Evolutionary conservation across 139 green algal species (phyloP), one percentile per base, ranked within the genome.

Genomic region (Chara braunii): DNA sequence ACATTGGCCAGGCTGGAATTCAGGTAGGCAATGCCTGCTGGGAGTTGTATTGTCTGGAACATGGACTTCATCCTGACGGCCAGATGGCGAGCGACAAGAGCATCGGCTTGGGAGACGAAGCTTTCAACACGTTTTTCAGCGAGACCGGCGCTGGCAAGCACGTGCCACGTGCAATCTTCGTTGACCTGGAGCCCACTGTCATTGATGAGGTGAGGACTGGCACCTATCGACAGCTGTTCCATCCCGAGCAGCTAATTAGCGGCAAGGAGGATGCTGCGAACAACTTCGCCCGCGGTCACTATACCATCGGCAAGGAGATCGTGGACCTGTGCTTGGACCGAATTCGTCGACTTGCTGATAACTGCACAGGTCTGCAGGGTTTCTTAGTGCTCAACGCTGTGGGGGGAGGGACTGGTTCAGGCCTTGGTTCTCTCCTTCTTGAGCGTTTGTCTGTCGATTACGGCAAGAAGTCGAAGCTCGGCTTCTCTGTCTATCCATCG

Each of bases 391-490:
- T 84, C 78, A 83, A 83, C 57, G 64, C 78, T 65, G 76, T 83
- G 35, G 78, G 78, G 54, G 78, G 78, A 62, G 78, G 78, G 34
- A 84, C 78, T 48, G 78, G 78, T 43, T 85, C 78, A n/a, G 78
- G 78, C 57, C 77, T 84, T 31, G 78, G 78, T 2, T 84, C 78
- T 11, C 64, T 84, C 18, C 77, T 84, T 43, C 64, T 84, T 34
- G 78, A 84, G 62, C 68, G 78, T 22, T 68, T 84, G 75, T 94
- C 85, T 33, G 92, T 97, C 1, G 92, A 98, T 85, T 98, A 99
- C 70, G 92, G 92, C 84, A 98, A 97, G 86, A 98, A 98, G 85
- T 95, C 87, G 81, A 98, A 98, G 90, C 85, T 98, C 43, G 89
- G 62, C 40, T 84, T 84, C 70, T 81, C 78, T 0, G 54, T 84